Conservation (phyloP, 2,329 filamentous ascomycete genomes). For the Elsinoe australis region DNA sequence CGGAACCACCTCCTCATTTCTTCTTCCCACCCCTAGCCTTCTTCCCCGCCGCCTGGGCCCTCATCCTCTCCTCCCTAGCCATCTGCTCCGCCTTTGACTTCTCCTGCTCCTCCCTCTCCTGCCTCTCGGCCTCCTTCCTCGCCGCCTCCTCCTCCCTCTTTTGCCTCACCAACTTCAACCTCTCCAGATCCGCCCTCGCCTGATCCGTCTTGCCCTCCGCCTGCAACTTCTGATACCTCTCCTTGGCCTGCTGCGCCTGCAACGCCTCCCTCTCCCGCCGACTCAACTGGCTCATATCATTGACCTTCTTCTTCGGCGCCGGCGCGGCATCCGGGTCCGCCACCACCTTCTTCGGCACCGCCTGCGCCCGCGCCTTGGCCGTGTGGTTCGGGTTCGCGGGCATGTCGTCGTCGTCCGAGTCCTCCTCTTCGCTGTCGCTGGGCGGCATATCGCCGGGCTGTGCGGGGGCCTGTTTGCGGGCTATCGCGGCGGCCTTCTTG, state of each 20-base stretch:
- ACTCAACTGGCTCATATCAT: slow-evolving; percentile 50
- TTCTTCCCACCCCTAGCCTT: slow-evolving; percentile 38
- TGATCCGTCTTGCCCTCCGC: slow-evolving; percentile 95
- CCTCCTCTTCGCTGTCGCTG: slow-evolving; percentile 53
- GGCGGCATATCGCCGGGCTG: slow-evolving; percentile 79
- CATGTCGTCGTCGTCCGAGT: slow-evolving; percentile 53
- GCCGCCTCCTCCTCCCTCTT: slow-evolving; percentile 77
- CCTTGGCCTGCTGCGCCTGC: slow-evolving; percentile 80
- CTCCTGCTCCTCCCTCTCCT: slow-evolving; percentile 48
- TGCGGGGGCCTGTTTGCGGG: slow-evolving; percentile 60
- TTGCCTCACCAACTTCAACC: slow-evolving; percentile 73
- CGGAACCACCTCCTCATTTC: too few relatives aligned
- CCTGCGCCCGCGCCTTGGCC: slow-evolving; percentile 59
- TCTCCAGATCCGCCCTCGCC: slow-evolving; percentile 79
- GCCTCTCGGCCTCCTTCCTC: slow-evolving; percentile 62
- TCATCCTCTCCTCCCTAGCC: slow-evolving; percentile 42
- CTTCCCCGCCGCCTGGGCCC: slow-evolving; percentile 33
- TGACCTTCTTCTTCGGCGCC: slow-evolving; percentile 50
- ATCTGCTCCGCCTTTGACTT: slow-evolving; percentile 47
- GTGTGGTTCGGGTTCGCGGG: slow-evolving; percentile 88
- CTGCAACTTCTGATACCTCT: slow-evolving; percentile 85
- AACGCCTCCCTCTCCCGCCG: slow-evolving; percentile 68
- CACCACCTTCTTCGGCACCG: slow-evolving; percentile 43
- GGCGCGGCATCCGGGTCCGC: slow-evolving; percentile 41
- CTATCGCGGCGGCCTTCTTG: slow-evolving; percentile 81